Evolutionary conservation across 2,329 filamentous ascomycete genomes (phyloP).

Genomic region (Hymenoscyphus occultus): DNA sequence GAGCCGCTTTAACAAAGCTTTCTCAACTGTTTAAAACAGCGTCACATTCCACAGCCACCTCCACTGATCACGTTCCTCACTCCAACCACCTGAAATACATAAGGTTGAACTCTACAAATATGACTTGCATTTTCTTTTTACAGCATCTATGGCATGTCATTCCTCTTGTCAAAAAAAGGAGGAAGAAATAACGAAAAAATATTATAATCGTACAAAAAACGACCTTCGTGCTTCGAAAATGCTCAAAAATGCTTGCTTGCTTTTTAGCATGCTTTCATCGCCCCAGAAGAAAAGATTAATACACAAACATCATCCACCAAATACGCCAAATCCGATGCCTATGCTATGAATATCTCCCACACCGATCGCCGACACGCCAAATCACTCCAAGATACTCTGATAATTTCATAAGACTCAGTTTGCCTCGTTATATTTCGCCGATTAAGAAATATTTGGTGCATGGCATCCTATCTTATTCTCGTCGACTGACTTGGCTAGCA

Average conservation of each 20-base stretch:
- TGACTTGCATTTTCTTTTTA: constrained; percentile 10
- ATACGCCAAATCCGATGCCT: background rate
- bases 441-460: background rate
- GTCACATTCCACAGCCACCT: constrained; percentile 4
- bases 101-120: background rate
- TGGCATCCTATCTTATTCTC: constrained; percentile 11
- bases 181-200: background rate
- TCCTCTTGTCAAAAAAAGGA: background rate
- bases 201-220: constrained; percentile 23
- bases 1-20: background rate
- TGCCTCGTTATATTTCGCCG: background rate
- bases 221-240: background rate
- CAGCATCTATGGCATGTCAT: constrained; percentile 12
- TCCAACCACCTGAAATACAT: constrained; percentile 11
- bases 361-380: background rate
- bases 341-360: background rate
- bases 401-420: background rate
- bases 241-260: background rate
- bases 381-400: background rate
- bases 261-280: background rate
- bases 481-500: constrained; percentile 38
- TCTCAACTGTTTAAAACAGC: background rate
- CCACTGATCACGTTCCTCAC: constrained; percentile 14
- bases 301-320: background rate
- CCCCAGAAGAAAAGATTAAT: background rate